Conservation (phyloP, 768 basidiomycete genomes). For the Daedaleopsis nitida region DNA sequence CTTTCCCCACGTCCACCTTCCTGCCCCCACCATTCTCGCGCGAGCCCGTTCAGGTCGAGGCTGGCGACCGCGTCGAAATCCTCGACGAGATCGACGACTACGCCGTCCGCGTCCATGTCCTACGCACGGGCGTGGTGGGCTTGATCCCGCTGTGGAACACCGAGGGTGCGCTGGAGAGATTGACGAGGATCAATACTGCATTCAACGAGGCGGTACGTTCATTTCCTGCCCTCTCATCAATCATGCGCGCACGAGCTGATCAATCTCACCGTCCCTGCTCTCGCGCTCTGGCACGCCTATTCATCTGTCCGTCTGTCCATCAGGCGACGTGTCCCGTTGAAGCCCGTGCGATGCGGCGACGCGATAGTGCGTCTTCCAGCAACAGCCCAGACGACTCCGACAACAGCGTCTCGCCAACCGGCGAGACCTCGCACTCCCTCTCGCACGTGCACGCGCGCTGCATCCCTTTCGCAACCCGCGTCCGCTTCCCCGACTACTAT, state of each 20-base stretch:
- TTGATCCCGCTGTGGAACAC: constrained; percentile 31
- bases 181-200: constrained; percentile 32
- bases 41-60: constrained; percentile 28
- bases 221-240: background rate
- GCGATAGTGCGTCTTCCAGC: constrained; percentile 14
- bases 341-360: constrained; percentile 12
- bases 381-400: background rate
- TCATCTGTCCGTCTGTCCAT: background rate
- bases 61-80: constrained; percentile 25
- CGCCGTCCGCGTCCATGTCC: constrained; percentile 26
- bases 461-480: constrained; percentile 20
- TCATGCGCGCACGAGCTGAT: background rate
- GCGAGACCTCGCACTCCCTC: background rate
- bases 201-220: constrained; percentile 32
- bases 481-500: constrained; percentile 19
- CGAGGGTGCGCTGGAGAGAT: constrained; percentile 30
- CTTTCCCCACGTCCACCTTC: constrained; percentile 25
- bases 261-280: no score
- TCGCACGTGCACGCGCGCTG: constrained; percentile 24
- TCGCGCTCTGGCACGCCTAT: no score
- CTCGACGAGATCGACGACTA: constrained; percentile 28
- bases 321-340: constrained; percentile 25
- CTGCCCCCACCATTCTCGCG: constrained; percentile 25
- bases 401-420: background rate
- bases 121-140: constrained; percentile 22